Evolutionary conservation across 108 stramenopile species (phyloP).

Genomic region (Cyclotella atomus): DNA sequence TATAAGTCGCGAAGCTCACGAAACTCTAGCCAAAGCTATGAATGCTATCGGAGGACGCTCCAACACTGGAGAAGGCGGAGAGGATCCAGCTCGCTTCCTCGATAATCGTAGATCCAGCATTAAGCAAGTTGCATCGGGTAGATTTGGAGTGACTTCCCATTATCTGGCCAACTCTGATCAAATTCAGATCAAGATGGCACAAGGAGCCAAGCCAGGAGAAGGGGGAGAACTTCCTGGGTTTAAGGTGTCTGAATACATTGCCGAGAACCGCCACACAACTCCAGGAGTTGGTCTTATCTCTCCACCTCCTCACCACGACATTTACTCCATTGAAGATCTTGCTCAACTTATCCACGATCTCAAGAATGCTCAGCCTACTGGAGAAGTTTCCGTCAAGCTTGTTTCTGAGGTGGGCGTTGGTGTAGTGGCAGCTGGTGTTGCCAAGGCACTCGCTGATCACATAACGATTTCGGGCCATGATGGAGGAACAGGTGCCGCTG

Average conservation of each 20-base stretch:
- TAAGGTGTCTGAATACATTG: conserved; percentile 96
- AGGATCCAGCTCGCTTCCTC: conserved; percentile 88
- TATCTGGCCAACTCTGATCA: conserved; percentile 96
- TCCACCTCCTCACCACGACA: conserved; percentile 97
- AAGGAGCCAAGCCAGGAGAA: conserved; percentile 97
- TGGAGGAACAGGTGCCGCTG: conserved; percentile 96
- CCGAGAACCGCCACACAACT: conserved; percentile 89
- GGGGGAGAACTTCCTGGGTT: conserved; percentile 96
- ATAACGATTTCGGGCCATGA: conserved; percentile 93
- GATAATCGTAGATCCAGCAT: conserved; percentile 92
- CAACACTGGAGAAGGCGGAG: conserved; percentile 97
- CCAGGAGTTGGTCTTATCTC: conserved; percentile 96
- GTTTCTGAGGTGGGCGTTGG: conserved; percentile 99
- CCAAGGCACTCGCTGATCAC: conserved; percentile 95
- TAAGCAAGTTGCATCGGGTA: conserved; percentile 94
- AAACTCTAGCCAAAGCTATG: conserved; percentile 94
- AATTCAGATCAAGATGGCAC: conserved; percentile 98
- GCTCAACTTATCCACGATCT: conserved; percentile 97
- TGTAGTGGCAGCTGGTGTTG: conserved; percentile 96
- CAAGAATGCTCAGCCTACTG: conserved; percentile 93
- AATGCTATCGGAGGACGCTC: conserved; percentile 89
- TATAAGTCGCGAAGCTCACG: conserved; percentile 94
- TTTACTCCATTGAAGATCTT: conserved; percentile 97
- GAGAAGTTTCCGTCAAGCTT: conserved; percentile 97
- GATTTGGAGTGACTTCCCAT: conserved; percentile 96